Conservation (phyloP, 495 filamentous ascomycete genomes). For the Melanomma pulvis-pyrius region DNA sequence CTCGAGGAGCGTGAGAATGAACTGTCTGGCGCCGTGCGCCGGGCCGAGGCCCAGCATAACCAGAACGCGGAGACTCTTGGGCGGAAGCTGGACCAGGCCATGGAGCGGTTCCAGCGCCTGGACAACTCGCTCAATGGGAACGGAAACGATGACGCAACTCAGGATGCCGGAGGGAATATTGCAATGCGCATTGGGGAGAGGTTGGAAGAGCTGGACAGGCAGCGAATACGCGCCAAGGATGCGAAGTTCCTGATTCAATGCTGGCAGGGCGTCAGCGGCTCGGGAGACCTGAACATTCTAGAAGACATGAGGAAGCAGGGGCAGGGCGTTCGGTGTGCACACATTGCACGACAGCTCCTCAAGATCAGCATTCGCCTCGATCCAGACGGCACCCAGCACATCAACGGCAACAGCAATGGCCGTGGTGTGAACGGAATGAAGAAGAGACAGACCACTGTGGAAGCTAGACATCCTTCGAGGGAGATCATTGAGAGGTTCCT, state of each 20-base stretch:
- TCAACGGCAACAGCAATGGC: slow-evolving; percentile 56
- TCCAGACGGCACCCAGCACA: slow-evolving; percentile 67
- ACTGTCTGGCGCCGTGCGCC: slow-evolving; percentile 80
- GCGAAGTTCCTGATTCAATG: slow-evolving; percentile 94
- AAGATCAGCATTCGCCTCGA: slow-evolving; percentile 86
- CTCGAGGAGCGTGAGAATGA: slow-evolving; percentile 87
- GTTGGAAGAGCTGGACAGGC: slow-evolving; percentile 90
- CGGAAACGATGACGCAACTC: slow-evolving; percentile 50
- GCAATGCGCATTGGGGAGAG: slow-evolving; percentile 95
- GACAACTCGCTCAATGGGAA: slow-evolving; percentile 72
- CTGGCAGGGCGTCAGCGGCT: slow-evolving; percentile 90
- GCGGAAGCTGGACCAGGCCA: slow-evolving; percentile 84
- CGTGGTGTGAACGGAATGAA: slow-evolving; percentile 40
- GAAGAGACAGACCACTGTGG: slow-evolving; percentile 55
- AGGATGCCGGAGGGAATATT: slow-evolving; percentile 72
- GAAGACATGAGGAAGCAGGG: slow-evolving; percentile 78
- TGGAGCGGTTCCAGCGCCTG: slow-evolving; percentile 85
- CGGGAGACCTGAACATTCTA: slow-evolving; percentile 74
- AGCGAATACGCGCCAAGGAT: slow-evolving; percentile 85
- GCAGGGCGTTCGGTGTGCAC: slow-evolving; percentile 77
- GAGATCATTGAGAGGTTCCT: slow-evolving; percentile 97
- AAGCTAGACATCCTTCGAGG: slow-evolving; percentile 64
- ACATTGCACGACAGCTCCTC: slow-evolving; percentile 85
- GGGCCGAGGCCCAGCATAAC: slow-evolving; percentile 89
- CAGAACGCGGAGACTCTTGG: slow-evolving; percentile 83